Evolutionary conservation across 2,329 filamentous ascomycete genomes (phyloP), one percentile per base, ranked within the genome.

Genomic region (Acephala macrosclerotiorum): DNA sequence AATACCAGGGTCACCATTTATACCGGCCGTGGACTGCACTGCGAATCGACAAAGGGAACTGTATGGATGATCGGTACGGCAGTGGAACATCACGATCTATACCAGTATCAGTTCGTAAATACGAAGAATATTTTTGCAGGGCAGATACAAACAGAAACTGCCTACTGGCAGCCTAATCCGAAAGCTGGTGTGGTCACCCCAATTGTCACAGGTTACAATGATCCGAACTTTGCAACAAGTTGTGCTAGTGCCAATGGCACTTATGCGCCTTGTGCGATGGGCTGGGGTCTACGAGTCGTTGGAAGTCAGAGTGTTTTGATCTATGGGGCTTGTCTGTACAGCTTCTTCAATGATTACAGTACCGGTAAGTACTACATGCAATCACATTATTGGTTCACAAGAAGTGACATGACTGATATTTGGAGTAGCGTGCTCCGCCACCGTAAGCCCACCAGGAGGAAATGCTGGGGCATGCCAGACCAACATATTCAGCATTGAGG

Each of bases 161-260:
- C 72, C 49, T 93, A 93, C 78, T 91, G 86, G 77, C 90, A 92
- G 76, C 87, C 89, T 26, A 87, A 85, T 73, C 89, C 90, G 0
- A 79, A 79, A 55, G 86, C 89, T 0, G 81, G 79, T 79, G 8
- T 90, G 88, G 91, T 89, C 29, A 93, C 90, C 77, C 80, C 80
- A 0, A 77, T 66, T 3, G 64, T 66, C n/a, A 3, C 66, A 25
- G 74, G 80, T 0, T 71, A 78, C 0, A 78, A 80, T 22, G 85
- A 89, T 68, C 85, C 85, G 0, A 79, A 80, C 76, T 91, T 83
- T 11, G 53, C 72, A 11, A 55, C 51, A 12, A 33, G 26, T 14
- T 55, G 51, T 35, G 25, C 18, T 9, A 7, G 3, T 25, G 2
- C 20, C 25, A 49, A 49, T 49, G 45, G 18, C 14, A 47, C 42